Conservation (phyloP, 2,329 filamentous ascomycete genomes). For the Elsinoe fawcettii region DNA sequence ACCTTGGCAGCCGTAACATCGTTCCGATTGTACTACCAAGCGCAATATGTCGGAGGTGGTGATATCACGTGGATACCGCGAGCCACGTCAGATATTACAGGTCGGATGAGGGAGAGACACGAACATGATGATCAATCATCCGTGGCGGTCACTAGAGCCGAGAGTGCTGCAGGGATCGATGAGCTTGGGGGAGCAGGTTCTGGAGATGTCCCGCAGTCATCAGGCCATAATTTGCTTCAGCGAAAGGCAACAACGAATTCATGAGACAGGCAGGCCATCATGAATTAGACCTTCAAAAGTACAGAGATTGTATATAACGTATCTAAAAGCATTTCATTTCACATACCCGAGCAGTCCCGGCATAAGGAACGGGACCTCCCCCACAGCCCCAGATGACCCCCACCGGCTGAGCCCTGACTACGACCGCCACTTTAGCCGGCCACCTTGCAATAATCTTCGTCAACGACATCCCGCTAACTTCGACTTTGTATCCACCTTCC, state of each 20-base stretch:
- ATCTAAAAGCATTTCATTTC: too few species aligned
- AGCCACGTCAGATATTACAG: neutral
- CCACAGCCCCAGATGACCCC: neutral
- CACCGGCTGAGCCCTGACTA: neutral
- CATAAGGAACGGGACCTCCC: neutral
- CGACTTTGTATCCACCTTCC: neutral
- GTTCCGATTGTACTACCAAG: slow-evolving; percentile 71
- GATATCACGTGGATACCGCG: neutral
- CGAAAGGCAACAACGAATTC: neutral
- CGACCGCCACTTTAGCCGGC: neutral
- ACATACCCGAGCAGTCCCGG: too few species aligned
- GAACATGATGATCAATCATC: neutral
- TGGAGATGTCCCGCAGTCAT: too few species aligned
- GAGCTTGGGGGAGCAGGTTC: neutral
- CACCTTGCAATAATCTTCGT: neutral
- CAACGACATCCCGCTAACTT: neutral
- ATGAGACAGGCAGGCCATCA: neutral
- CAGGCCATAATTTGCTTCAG: neutral
- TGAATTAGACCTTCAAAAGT: too few species aligned
- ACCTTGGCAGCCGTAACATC: slow-evolving; percentile 61
- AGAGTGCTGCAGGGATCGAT: neutral
- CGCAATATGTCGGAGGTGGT: neutral
- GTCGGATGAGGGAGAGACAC: neutral
- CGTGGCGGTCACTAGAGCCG: neutral
- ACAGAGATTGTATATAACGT: too few species aligned